Evolutionary conservation across 1,284 basidiomycete genomes (phyloP).

Genomic region (Moesziomyces sp.): DNA sequence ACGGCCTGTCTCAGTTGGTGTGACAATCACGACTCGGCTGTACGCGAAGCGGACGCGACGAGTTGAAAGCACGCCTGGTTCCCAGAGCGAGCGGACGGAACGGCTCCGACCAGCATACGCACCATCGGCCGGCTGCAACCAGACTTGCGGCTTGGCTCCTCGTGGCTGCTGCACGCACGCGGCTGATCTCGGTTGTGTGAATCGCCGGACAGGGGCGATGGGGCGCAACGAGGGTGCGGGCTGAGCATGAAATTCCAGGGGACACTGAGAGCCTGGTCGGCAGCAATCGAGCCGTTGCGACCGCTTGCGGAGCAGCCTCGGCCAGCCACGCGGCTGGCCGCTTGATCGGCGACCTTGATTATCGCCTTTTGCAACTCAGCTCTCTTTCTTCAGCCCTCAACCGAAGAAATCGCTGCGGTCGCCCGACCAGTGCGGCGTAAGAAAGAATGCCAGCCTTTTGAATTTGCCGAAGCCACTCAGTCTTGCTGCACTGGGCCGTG

Average conservation of each 20-base stretch:
- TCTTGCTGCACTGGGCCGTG: too few species aligned
- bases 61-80: neutral
- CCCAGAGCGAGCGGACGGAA: neutral
- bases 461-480: neutral
- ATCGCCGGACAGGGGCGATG: neutral
- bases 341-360: neutral
- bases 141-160: neutral
- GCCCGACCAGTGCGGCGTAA: too few species aligned
- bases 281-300: neutral
- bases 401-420: too few species aligned
- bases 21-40: neutral
- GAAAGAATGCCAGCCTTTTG: neutral
- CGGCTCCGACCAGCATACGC: neutral
- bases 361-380: neutral
- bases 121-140: neutral
- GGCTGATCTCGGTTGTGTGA: neutral
- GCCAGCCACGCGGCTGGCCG: too few species aligned
- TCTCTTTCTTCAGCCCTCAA: neutral
- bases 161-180: neutral
- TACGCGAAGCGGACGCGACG: neutral
- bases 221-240: neutral
- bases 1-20: neutral
- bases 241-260: constrained; percentile 7
- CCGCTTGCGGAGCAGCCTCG: neutral
- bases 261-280: neutral